Conservation (phyloP, 2,329 filamentous ascomycete species). For the Tolypocladium album region DNA sequence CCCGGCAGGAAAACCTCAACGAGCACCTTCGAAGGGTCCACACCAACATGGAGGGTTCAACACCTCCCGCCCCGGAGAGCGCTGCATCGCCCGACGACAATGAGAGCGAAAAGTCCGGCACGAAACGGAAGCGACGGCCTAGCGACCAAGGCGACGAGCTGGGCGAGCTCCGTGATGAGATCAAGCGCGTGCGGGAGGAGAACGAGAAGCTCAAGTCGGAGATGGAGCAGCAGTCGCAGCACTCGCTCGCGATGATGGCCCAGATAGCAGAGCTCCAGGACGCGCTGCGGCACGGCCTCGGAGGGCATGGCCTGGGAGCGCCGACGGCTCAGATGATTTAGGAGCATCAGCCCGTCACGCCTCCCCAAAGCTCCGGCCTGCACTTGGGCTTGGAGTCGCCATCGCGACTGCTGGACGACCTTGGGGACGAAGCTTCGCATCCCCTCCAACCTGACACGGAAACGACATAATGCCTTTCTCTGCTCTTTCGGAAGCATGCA, state of each 20-base stretch:
- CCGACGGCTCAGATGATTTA: slow-evolving; percentile 32
- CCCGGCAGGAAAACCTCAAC: slow-evolving; percentile 84
- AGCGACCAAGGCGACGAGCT: slow-evolving; percentile 34
- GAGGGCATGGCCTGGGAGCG: slow-evolving; percentile 19
- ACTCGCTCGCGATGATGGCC: slow-evolving; percentile 35
- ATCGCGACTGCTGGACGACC: not conserved
- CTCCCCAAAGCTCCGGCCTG: not conserved
- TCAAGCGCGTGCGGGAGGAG: slow-evolving; percentile 56
- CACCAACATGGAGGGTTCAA: slow-evolving; percentile 33
- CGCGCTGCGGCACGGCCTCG: slow-evolving; percentile 24
- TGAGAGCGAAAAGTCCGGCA: slow-evolving; percentile 32
- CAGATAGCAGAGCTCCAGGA: slow-evolving; percentile 37
- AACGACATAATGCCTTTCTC: not conserved
- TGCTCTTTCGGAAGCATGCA: not conserved
- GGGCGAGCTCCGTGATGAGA: slow-evolving; percentile 48
- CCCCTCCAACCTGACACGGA: not conserved
- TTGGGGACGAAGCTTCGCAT: not conserved
- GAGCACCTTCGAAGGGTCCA: slow-evolving; percentile 92
- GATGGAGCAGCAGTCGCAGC: slow-evolving; percentile 36
- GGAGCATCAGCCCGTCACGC: slow-evolving; percentile 2
- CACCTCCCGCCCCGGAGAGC: slow-evolving; percentile 20
- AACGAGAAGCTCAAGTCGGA: slow-evolving; percentile 47
- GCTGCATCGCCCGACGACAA: slow-evolving; percentile 33
- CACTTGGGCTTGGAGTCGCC: not conserved
- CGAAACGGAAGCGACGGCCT: slow-evolving; percentile 35